Evolutionary conservation across 2,329 filamentous ascomycete genomes (phyloP).

Genomic region (Calonectria honghensis): DNA sequence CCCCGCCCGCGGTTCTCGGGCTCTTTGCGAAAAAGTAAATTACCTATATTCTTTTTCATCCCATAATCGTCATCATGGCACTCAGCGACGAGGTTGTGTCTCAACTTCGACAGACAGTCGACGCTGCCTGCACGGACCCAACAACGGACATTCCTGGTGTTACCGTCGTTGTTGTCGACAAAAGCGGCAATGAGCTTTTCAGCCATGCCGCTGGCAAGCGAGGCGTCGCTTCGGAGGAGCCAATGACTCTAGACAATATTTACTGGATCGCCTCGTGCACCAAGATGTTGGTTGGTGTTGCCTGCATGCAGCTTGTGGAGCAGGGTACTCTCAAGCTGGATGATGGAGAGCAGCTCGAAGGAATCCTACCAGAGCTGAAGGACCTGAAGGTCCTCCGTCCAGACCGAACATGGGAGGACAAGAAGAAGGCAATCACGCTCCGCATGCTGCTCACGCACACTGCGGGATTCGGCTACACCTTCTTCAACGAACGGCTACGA

Average conservation of each 20-base stretch:
- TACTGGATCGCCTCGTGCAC: slow-evolving; percentile 78
- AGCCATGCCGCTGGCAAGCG: slow-evolving; percentile 69
- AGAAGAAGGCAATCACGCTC: slow-evolving; percentile 71
- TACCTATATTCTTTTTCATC: background rate
- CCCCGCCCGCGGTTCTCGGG: background rate
- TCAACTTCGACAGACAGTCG: slow-evolving; percentile 56
- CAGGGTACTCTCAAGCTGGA: slow-evolving; percentile 68
- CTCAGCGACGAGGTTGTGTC: slow-evolving; percentile 42
- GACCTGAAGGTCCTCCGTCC: slow-evolving; percentile 65
- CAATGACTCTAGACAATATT: slow-evolving; percentile 76
- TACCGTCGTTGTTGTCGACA: slow-evolving; percentile 68
- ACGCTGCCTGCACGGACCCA: slow-evolving; percentile 61
- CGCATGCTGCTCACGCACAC: slow-evolving; percentile 74
- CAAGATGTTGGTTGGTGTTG: slow-evolving; percentile 72
- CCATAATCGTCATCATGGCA: slow-evolving; percentile 40
- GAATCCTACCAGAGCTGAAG: slow-evolving; percentile 70
- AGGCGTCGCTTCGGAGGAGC: slow-evolving; percentile 64
- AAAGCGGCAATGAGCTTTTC: slow-evolving; percentile 68
- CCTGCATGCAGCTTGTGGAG: slow-evolving; percentile 76
- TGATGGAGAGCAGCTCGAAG: slow-evolving; percentile 66
- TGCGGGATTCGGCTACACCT: slow-evolving; percentile 75
- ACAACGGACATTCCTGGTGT: slow-evolving; percentile 65
- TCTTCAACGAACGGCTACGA: slow-evolving; percentile 70
- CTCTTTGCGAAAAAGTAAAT: background rate
- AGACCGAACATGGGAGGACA: slow-evolving; percentile 63